phyloP scores from a whole-genome alignment of 2,329 filamentous ascomycete genomes.

The Gliomastix tumulicola region DNA sequence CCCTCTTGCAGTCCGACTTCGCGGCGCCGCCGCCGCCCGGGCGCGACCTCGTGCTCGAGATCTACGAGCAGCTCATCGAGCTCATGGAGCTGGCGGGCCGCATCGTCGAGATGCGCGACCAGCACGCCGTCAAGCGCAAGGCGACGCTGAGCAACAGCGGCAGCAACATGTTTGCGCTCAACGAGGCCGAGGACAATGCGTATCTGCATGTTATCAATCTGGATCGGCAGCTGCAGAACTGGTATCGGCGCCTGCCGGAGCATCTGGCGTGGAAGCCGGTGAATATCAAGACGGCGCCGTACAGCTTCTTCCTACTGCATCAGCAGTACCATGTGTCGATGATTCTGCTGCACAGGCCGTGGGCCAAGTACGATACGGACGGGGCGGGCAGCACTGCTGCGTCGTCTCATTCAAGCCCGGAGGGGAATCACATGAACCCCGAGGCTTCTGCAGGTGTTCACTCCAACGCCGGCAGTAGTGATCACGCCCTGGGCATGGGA shows the following conservation, averaged over 20 bases:
- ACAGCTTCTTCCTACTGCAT: constrained; percentile 46
- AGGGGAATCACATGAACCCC: constrained; percentile 10
- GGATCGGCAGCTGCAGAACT: constrained; percentile 45
- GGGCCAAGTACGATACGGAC: constrained; percentile 40
- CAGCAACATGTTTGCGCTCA: constrained; percentile 17
- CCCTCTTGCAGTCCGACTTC: constrained; percentile 27
- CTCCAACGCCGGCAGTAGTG: constrained; percentile 7
- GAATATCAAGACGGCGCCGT: constrained; percentile 41
- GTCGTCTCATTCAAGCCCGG: constrained; percentile 21
- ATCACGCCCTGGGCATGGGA: constrained; percentile 15
- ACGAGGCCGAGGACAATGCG: constrained; percentile 32
- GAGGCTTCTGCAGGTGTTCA: constrained; percentile 9
- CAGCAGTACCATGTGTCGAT: constrained; percentile 48
- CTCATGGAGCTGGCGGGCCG: constrained; percentile 48
- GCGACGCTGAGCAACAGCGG: constrained; percentile 19
- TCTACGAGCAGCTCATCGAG: constrained; percentile 45
- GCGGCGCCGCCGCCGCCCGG: constrained; percentile 7
- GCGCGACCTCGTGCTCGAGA: constrained; percentile 18
- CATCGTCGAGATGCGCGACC: constrained; percentile 36
- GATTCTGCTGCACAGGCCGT: constrained; percentile 45
- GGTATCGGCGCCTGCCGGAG: constrained; percentile 44
- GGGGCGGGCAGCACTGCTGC: constrained; percentile 10
- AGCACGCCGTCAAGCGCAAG: constrained; percentile 23
- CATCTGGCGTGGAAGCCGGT: constrained; percentile 38
- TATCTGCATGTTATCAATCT: constrained; percentile 43